Base-by-base conservation (phyloP, 1,284 basidiomycete genomes). In the Fomitopsis pinicola region DNA sequence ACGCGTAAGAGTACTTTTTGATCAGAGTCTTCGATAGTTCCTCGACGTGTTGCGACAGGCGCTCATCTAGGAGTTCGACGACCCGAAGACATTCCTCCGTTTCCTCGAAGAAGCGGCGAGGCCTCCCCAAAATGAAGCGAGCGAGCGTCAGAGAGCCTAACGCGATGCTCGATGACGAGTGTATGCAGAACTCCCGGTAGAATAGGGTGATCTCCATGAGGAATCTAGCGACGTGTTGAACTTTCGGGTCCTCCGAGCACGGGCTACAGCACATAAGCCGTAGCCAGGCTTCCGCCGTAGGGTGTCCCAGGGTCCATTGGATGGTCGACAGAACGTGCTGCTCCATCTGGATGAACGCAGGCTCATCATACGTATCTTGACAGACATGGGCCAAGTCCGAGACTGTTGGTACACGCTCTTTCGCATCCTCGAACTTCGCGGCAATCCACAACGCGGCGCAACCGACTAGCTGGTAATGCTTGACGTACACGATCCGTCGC, bases 381-480 rank as follows among this genome's bases (percentile, higher is more conserved):
- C 96, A 99, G 77, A 98, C 95, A 71, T 95, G 91, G 59, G 89
- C 89, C 61, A 99, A 87, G 68, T 99, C 97, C 70, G 92, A 87
- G 8, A 98, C 92, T 1, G 94, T 92, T 10, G 97, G 97, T 2
- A 99, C 95, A 63, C 95, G 93, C 74, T 99, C 97, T 78, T 99
- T 99, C 46, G 96, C 91, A 73, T 99, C 97, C 78, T 99, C 97
- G 71, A 97, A 99, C 78, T 99, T 99, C 70, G 97, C 93, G 5
- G 97, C 97, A 69, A 99, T 98, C 95, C 97, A 97, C 5, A 99
- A 84, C 22, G 97, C 95, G 14, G 97, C 94, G 71, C 97, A 99
- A 38, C 97, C 97, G 58, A 99, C 97, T 57, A 99, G 91, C 74
- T 99, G 97, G 75, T 98, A 99, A 78, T 99, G 97, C 77, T 97